A percentile compares a stretch with the other conserved stretches of the same genome.
These are phyloP conservation scores for Phytopythium vexans DNA, from an alignment of 352 stramenopile species.

Conservation along the genomic window DNA sequence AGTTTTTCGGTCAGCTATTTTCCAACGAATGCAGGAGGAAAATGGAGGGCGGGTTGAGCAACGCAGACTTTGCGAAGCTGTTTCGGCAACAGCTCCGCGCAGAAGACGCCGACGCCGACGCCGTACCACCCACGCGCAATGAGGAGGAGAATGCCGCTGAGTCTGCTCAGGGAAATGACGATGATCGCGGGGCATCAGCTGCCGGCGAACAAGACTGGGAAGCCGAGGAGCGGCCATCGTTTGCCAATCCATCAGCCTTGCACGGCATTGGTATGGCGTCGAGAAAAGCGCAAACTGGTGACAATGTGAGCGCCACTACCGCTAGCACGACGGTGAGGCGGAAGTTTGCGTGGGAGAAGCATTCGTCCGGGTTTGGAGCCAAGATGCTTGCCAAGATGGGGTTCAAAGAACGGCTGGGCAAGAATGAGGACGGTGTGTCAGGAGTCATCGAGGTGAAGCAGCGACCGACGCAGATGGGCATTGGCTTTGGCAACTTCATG, in stretches of 20 bases:
- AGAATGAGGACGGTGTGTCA: conserved; percentile 92
- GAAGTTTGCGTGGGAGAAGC: conserved; percentile 90
- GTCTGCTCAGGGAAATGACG: too few relatives aligned
- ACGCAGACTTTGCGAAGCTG: conserved; percentile 80
- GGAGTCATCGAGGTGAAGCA: conserved; percentile 92
- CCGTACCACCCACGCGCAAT: background rate
- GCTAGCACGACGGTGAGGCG: conserved; percentile 1
- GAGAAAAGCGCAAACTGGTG: conserved; percentile 9
- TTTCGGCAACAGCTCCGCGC: conserved; percentile 43
- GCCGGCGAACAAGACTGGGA: too few relatives aligned
- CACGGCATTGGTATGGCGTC: background rate
- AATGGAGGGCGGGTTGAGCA: conserved; percentile 31
- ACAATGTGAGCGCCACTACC: background rate
- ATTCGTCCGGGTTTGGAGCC: conserved; percentile 95
- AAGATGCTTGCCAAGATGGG: conserved; percentile 97
- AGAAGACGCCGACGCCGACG: conserved; percentile 4
- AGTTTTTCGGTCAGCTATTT: too few relatives aligned
- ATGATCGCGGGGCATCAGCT: too few relatives aligned
- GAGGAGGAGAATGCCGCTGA: background rate
- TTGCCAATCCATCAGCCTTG: too few relatives aligned
- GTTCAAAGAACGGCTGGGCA: conserved; percentile 92
- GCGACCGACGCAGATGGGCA: conserved; percentile 89
- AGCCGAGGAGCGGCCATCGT: too few relatives aligned
- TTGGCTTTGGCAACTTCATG: conserved; percentile 93
- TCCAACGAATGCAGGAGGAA: background rate